Conservation (phyloP, 2,329 filamentous ascomycete species). For the Endothia cerciana region DNA sequence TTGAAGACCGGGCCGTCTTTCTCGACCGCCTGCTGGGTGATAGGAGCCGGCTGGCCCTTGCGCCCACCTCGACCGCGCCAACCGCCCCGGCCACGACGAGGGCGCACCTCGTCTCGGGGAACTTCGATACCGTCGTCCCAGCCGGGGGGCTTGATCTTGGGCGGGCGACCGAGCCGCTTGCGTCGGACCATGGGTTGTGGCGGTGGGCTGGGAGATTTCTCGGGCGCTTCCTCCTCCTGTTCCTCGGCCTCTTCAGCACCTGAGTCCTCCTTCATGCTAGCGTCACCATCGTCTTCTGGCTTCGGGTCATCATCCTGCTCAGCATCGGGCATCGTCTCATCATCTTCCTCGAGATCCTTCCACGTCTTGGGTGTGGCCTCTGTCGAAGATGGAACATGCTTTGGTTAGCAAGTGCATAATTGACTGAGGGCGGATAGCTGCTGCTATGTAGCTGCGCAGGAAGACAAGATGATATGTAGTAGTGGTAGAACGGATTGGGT, state of each 20-base stretch:
- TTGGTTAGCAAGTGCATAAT: not conserved
- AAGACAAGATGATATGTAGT: not conserved
- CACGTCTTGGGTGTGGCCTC: slow-evolving; percentile 53
- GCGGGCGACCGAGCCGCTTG: slow-evolving; percentile 81
- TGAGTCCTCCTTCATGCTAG: slow-evolving; percentile 45
- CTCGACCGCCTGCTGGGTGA: slow-evolving; percentile 85
- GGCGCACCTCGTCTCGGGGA: slow-evolving; percentile 60
- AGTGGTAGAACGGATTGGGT: not conserved
- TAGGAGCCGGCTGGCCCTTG: slow-evolving; percentile 71
- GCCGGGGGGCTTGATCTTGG: slow-evolving; percentile 81
- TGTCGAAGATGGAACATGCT: slow-evolving; percentile 33
- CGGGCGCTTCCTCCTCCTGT: slow-evolving; percentile 38
- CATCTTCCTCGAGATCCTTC: slow-evolving; percentile 49
- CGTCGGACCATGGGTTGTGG: slow-evolving; percentile 70
- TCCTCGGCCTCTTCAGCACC: slow-evolving; percentile 41
- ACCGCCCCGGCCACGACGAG: slow-evolving; percentile 69
- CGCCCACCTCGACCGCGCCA: slow-evolving; percentile 71
- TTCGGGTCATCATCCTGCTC: slow-evolving; percentile 45
- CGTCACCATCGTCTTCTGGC: slow-evolving; percentile 37
- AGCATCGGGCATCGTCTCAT: slow-evolving; percentile 49
- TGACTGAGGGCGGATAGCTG: not conserved
- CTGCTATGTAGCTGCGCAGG: not conserved
- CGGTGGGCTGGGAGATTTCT: slow-evolving; percentile 57
- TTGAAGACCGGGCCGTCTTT: slow-evolving; percentile 92
- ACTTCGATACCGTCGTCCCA: slow-evolving; percentile 69